Conservation (phyloP, 352 stramenopile species). For the Globisporangium canariense region DNA sequence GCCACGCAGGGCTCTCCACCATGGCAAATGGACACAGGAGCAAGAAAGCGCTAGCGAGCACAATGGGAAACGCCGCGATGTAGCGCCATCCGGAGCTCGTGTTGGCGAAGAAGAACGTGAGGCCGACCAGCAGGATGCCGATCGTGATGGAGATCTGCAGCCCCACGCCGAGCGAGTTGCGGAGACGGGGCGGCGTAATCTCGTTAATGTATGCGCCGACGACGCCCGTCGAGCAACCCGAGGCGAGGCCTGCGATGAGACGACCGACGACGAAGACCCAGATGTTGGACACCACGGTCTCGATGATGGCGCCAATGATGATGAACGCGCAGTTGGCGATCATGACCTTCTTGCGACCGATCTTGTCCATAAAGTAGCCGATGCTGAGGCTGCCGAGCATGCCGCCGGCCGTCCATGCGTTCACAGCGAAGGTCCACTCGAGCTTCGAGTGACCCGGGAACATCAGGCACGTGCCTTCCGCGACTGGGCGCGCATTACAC, state of each 20-base stretch:
- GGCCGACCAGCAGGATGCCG: constrained; percentile 39
- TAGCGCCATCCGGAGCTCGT: constrained; percentile 42
- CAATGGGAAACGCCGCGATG: constrained; percentile 33
- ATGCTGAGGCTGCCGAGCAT: constrained; percentile 33
- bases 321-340: constrained; percentile 15
- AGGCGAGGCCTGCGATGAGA: constrained; percentile 35
- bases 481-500: constrained; percentile 17
- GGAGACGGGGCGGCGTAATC: constrained; percentile 35
- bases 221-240: constrained; percentile 30
- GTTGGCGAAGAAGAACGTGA: constrained; percentile 59
- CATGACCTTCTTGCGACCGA: constrained; percentile 22
- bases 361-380: constrained; percentile 26
- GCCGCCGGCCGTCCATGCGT: constrained; percentile 38
- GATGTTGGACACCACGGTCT: constrained; percentile 26
- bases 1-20: constrained; percentile 38
- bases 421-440: constrained; percentile 39
- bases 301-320: constrained; percentile 31
- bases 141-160: constrained; percentile 48
- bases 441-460: constrained; percentile 31
- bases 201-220: constrained; percentile 44
- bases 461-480: constrained; percentile 31
- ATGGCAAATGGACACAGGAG: constrained; percentile 23
- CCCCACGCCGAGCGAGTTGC: constrained; percentile 25
- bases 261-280: constrained; percentile 32
- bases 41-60: constrained; percentile 29